Percentiles rank a stretch among this genome's conserved stretches.
These are phyloP conservation scores for Pseudogymnoascus sp. DNA, from an alignment of 2,329 filamentous ascomycete genomes.

Conservation along the genomic window DNA sequence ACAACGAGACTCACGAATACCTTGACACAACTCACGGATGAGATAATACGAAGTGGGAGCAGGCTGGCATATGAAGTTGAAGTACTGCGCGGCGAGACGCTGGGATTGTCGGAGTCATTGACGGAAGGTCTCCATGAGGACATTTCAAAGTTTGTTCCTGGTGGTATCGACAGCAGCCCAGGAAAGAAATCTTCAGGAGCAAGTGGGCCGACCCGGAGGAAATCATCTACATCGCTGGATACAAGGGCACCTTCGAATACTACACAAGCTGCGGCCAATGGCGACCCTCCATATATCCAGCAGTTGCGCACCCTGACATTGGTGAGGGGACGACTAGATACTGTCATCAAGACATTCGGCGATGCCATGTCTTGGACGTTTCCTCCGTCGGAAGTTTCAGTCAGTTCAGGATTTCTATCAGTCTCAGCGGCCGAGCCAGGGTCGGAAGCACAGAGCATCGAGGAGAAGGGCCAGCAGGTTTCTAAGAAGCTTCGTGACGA, in stretches of 20 bases:
- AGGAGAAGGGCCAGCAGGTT: slow-evolving; percentile 82
- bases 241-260: slow-evolving; percentile 23
- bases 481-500: slow-evolving; percentile 62
- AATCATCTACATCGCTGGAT: slow-evolving; percentile 20
- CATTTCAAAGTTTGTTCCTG: slow-evolving; percentile 61
- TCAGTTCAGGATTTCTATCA: slow-evolving; percentile 78
- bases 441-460: slow-evolving; percentile 56
- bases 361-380: slow-evolving; percentile 94
- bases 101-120: slow-evolving; percentile 70
- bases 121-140: slow-evolving; percentile 64
- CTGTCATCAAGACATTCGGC: slow-evolving; percentile 84
- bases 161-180: slow-evolving; percentile 27
- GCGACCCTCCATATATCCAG: slow-evolving; percentile 55
- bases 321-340: slow-evolving; percentile 76
- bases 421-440: slow-evolving; percentile 77
- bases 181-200: slow-evolving; percentile 16
- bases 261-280: slow-evolving; percentile 14
- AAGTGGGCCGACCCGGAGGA: slow-evolving; percentile 22
- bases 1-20: slow-evolving; percentile 73
- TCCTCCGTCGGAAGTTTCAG: slow-evolving; percentile 76
- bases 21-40: slow-evolving; percentile 84
- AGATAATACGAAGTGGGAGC: slow-evolving; percentile 82
- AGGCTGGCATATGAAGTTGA: slow-evolving; percentile 92
- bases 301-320: slow-evolving; percentile 74
- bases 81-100: slow-evolving; percentile 77